phyloP scores from a whole-genome alignment of 148 eudicot species.

The Vaccinium vitisidaea region DNA sequence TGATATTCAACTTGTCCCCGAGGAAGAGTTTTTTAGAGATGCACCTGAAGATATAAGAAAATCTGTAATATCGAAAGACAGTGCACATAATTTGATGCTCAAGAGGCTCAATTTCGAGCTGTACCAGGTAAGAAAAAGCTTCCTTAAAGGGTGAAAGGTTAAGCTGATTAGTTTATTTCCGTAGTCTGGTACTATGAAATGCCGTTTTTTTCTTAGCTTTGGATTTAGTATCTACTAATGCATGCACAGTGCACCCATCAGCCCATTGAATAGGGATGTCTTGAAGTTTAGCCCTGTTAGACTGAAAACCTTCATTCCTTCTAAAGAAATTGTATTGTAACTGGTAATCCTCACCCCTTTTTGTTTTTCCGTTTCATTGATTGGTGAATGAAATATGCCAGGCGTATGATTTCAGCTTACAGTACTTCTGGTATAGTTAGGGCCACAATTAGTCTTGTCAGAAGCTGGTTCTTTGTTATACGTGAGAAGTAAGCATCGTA shows the following conservation, averaged over 20 bases:
- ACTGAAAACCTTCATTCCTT: background rate
- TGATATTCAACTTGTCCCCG: slow-evolving; percentile 86
- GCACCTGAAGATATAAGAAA: slow-evolving; percentile 82
- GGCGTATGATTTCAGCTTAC: background rate
- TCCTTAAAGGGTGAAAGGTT: background rate
- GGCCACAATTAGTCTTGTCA: background rate
- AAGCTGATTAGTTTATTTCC: background rate
- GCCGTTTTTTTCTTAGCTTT: background rate
- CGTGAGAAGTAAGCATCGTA: background rate
- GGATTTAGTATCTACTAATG: background rate
- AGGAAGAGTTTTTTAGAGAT: slow-evolving; percentile 77
- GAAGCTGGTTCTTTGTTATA: slow-evolving; percentile 6
- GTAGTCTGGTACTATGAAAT: background rate
- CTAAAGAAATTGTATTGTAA: background rate
- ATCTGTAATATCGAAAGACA: slow-evolving; percentile 54
- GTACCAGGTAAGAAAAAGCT: slow-evolving; percentile 53
- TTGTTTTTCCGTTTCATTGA: background rate
- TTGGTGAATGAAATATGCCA: background rate
- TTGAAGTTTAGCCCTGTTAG: background rate
- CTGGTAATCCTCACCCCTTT: background rate
- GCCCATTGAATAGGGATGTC: background rate
- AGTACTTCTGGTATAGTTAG: background rate
- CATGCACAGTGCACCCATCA: background rate
- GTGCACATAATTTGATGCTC: slow-evolving; percentile 80
- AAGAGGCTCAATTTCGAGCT: slow-evolving; percentile 92